Percentiles rank a stretch among this genome's conserved stretches.
phyloP scores from a whole-genome alignment of 495 filamentous ascomycete genomes.

The Aspergillus asperescens region DNA sequence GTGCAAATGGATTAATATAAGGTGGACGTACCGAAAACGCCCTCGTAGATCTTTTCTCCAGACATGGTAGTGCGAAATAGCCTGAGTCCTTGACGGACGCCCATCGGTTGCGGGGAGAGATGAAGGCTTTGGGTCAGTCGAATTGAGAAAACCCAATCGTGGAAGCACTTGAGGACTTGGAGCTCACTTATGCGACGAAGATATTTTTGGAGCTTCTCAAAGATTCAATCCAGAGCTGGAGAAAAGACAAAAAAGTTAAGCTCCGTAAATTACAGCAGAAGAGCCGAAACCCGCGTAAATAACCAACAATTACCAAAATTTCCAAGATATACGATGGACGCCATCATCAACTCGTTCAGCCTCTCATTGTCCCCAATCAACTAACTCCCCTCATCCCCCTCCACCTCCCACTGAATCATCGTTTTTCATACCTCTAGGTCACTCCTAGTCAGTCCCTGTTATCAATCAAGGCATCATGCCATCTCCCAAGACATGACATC shows the following conservation, averaged over 20 bases:
- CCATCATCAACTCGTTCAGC: neutral
- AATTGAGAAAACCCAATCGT: neutral
- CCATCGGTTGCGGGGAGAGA: conserved; percentile 25
- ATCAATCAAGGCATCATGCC: conserved; percentile 25
- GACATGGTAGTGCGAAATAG: conserved; percentile 49
- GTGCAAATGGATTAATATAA: neutral
- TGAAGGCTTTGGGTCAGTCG: neutral
- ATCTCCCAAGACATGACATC: conserved; percentile 41
- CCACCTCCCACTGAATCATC: neutral
- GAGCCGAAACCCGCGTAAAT: neutral
- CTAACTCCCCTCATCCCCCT: neutral
- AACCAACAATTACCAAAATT: neutral
- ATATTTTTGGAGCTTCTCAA: neutral
- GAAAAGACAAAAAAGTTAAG: neutral
- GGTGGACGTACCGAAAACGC: conserved; percentile 58
- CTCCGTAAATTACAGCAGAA: neutral
- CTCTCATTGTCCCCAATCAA: neutral
- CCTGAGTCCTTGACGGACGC: conserved; percentile 26
- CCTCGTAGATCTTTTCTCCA: conserved; percentile 60
- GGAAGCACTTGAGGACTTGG: too few species aligned
- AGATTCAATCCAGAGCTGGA: neutral
- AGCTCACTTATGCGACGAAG: too few species aligned
- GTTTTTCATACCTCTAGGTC: neutral
- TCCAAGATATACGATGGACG: neutral
- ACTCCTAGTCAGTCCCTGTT: neutral